phyloP scores from a whole-genome alignment of 805 yeast genomes.

The Cyberlindnera americana region DNA sequence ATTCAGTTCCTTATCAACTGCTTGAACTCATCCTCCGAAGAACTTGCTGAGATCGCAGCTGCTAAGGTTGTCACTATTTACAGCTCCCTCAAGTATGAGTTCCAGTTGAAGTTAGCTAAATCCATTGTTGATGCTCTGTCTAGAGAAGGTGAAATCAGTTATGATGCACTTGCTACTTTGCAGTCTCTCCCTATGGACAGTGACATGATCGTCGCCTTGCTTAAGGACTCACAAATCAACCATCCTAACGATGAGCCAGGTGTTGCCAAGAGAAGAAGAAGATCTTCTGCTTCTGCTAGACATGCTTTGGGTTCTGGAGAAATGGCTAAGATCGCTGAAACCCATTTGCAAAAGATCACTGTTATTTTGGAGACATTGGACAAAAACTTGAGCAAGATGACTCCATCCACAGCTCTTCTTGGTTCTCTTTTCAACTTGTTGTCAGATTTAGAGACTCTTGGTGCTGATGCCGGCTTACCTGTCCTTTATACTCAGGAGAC shows the following conservation, averaged over 20 bases:
- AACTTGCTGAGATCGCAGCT: constrained; percentile 46
- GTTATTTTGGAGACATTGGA: constrained; percentile 78
- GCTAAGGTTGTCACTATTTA: constrained; percentile 54
- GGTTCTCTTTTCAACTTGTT: constrained; percentile 55
- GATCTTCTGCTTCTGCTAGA: constrained; percentile 71
- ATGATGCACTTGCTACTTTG: constrained; percentile 51
- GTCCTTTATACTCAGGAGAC: constrained; percentile 89
- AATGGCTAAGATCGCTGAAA: constrained; percentile 69
- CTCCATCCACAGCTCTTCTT: constrained; percentile 42
- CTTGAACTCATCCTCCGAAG: constrained; percentile 42
- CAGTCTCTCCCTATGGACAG: constrained; percentile 53
- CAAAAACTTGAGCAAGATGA: constrained; percentile 30
- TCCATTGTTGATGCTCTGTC: constrained; percentile 55
- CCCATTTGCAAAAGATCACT: constrained; percentile 75
- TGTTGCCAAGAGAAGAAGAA: constrained; percentile 77
- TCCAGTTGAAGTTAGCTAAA: constrained; percentile 54
- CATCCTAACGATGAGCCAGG: constrained; percentile 35
- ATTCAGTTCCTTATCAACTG: constrained; percentile 57
- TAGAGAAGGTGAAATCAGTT: constrained; percentile 37
- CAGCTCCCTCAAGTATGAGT: constrained; percentile 50
- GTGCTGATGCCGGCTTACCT: constrained; percentile 88
- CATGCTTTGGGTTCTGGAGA: constrained; percentile 70
- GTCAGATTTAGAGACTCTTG: constrained; percentile 77
- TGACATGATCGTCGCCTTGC: constrained; percentile 53
- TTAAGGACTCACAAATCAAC: constrained; percentile 57